Evolutionary conservation across 805 yeast genomes (phyloP).

Genomic region (Metschnikowia noctiluminum): DNA sequence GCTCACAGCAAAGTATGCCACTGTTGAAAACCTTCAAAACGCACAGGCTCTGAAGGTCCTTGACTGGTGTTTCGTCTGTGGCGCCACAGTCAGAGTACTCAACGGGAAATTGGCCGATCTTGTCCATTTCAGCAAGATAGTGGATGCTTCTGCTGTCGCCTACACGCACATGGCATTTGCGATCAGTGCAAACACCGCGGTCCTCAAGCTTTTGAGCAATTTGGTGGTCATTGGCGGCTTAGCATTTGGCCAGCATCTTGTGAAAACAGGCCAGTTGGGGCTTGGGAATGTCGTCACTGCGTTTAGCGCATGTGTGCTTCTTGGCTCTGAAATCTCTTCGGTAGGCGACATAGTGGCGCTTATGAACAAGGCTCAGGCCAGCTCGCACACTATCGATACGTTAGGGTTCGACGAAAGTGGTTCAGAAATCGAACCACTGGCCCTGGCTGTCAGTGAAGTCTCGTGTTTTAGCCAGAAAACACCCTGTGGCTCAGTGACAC

Average conservation of each 20-base stretch:
- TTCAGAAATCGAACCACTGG: background rate
- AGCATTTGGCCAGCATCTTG: conserved; percentile 81
- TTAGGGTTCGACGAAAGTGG: conserved; percentile 21
- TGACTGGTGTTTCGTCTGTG: conserved; percentile 67
- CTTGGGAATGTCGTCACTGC: conserved; percentile 75
- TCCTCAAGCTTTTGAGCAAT: conserved; percentile 54
- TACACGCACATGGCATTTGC: conserved; percentile 46
- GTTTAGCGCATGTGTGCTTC: conserved; percentile 72
- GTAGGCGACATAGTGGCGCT: conserved; percentile 55
- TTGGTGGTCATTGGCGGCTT: conserved; percentile 87
- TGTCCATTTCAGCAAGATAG: conserved; percentile 36
- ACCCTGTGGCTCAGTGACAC: background rate
- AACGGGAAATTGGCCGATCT: conserved; percentile 55
- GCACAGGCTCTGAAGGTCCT: conserved; percentile 56
- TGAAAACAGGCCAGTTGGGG: conserved; percentile 45
- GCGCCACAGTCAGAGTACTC: conserved; percentile 58
- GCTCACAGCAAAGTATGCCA: conserved; percentile 47
- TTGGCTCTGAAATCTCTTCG: conserved; percentile 59
- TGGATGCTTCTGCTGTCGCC: conserved; percentile 32
- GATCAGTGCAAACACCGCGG: conserved; percentile 53
- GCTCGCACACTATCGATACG: conserved; percentile 48
- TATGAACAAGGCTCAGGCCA: conserved; percentile 70
- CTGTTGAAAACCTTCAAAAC: conserved; percentile 54
- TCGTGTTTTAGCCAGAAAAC: conserved; percentile 4
- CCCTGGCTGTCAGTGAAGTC: background rate